A percentile compares a stretch with the other conserved stretches of the same genome.
Evolutionary conservation across 495 filamentous ascomycete genomes (phyloP).

Genomic region (Penicillium nucicola): DNA sequence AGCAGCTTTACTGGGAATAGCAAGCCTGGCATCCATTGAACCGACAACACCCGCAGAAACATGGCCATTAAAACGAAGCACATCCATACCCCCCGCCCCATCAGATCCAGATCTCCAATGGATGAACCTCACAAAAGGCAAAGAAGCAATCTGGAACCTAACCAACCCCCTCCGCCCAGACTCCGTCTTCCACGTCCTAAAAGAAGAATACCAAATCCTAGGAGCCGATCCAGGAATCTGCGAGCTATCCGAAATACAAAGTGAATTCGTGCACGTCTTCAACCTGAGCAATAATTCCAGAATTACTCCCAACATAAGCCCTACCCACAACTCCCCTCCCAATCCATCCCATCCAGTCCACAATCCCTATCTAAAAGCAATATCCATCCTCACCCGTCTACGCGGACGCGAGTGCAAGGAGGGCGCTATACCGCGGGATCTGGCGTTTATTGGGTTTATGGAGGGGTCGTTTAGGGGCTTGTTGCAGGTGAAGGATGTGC

Average conservation of each 20-base stretch:
- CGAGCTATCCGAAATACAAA: constrained; percentile 1
- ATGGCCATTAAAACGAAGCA: constrained; percentile 33
- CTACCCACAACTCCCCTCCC: too few relatives aligned
- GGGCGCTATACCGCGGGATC: constrained; percentile 6
- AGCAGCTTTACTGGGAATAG: constrained; percentile 33
- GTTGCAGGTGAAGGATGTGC: constrained; percentile 33
- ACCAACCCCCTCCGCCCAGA: constrained; percentile 34
- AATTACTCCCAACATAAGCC: too few relatives aligned
- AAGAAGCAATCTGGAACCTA: constrained; percentile 31
- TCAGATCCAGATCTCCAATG: constrained; percentile 28
- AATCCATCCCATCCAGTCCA: constrained; percentile 6
- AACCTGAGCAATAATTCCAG: neutral
- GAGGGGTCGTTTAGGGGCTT: constrained; percentile 9
- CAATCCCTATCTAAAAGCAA: constrained; percentile 32
- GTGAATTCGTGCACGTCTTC: constrained; percentile 9
- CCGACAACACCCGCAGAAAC: constrained; percentile 20
- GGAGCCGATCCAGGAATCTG: constrained; percentile 1
- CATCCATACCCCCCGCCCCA: neutral
- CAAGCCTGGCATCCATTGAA: constrained; percentile 31
- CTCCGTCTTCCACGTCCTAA: constrained; percentile 33
- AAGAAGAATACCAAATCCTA: constrained; percentile 14
- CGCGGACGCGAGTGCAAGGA: constrained; percentile 1
- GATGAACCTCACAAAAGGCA: constrained; percentile 30
- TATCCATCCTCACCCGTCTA: constrained; percentile 23
- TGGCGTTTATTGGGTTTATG: constrained; percentile 21